Conservation (phyloP, 2,329 filamentous ascomycete genomes). For the Mollisia scopiformis region DNA sequence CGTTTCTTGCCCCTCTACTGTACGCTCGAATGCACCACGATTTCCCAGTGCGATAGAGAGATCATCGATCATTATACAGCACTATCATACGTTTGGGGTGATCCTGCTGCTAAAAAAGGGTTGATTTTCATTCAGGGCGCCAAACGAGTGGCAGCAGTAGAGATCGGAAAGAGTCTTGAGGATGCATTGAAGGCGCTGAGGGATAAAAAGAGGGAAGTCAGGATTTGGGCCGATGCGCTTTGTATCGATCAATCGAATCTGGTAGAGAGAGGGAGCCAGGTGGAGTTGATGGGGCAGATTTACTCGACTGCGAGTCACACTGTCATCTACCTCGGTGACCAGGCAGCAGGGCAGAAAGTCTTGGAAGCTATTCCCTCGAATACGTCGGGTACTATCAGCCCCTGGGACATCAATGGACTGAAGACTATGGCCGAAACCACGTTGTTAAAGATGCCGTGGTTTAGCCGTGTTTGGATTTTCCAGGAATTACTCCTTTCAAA, state of each 20-base stretch:
- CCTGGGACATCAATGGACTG: not conserved
- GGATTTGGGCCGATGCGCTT: slow-evolving; percentile 14
- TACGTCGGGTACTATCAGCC: not conserved
- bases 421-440: not conserved
- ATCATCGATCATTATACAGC: slow-evolving; percentile 14
- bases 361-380: not conserved
- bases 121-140: too few relatives aligned
- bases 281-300: slow-evolving; percentile 7
- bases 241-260: slow-evolving; percentile 12
- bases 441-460: not conserved
- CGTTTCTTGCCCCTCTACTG: not conserved
- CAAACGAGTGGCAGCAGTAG: not conserved
- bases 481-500: not conserved
- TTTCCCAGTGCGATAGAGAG: slow-evolving; percentile 1
- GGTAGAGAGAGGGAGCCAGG: slow-evolving; percentile 3
- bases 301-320: slow-evolving; percentile 7
- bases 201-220: not conserved
- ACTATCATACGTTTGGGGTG: slow-evolving; percentile 18
- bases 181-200: not conserved
- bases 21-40: not conserved
- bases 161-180: not conserved
- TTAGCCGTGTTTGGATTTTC: not conserved
- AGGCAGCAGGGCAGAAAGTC: not conserved
- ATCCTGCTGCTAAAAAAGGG: too few relatives aligned
- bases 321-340: not conserved